Conservation (phyloP, 129 eudicot species). For the Tagetes erecta region DNA sequence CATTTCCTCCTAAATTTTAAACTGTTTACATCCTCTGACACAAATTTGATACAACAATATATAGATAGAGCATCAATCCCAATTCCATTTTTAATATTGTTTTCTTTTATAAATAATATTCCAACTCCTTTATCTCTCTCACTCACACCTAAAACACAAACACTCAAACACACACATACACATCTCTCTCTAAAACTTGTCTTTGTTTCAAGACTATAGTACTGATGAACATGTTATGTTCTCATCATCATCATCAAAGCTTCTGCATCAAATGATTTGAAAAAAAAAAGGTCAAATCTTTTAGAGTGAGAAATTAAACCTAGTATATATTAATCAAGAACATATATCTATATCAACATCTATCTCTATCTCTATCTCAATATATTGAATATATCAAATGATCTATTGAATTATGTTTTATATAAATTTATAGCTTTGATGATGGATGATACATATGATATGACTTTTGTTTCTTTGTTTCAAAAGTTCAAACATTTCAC, state of each 20-base stretch:
- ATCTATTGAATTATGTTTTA: neutral
- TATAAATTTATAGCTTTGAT: neutral
- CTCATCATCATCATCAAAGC: conserved; percentile 26
- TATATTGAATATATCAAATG: neutral
- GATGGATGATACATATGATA: conserved; percentile 19
- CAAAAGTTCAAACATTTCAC: conserved; percentile 32
- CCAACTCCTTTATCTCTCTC: neutral
- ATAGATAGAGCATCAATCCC: conserved; percentile 30
- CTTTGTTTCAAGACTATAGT: conserved; percentile 17
- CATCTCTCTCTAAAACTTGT: conserved; percentile 41
- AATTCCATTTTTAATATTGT: conserved; percentile 18
- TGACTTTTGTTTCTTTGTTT: conserved; percentile 32
- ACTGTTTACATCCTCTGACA: conserved; percentile 69
- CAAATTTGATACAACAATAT: conserved; percentile 40
- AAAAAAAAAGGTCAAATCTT: conserved; percentile 61
- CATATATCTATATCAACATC: neutral
- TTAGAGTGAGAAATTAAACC: neutral
- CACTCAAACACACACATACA: conserved; percentile 23
- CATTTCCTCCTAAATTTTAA: conserved; percentile 77
- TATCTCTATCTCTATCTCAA: conserved; percentile 1
- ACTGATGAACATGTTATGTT: conserved; percentile 10
- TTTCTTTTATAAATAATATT: conserved; percentile 3
- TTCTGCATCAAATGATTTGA: conserved; percentile 77
- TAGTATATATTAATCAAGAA: conserved; percentile 1
- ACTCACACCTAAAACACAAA: conserved; percentile 13